Evolutionary conservation across 2,329 filamentous ascomycete genomes (phyloP), one percentile per base, ranked within the genome.

Genomic region (Immersiporthe knoxdaviesiana): DNA sequence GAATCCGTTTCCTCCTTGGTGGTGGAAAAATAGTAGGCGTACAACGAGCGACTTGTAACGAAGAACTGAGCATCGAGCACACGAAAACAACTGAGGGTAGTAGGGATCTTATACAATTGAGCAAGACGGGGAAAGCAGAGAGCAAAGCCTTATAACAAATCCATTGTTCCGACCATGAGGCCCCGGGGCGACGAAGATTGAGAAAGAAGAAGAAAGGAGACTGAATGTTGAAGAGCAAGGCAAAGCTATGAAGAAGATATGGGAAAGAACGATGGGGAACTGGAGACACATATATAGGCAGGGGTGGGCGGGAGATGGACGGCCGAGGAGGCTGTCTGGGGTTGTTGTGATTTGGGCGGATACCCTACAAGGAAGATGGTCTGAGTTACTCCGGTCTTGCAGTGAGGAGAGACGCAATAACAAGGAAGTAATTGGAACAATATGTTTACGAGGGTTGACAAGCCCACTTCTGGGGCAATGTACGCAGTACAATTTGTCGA

Each of bases 251-350:
- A 75, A n/a, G n/a, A n/a, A n/a, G 76, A 74, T 73, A 76, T 75
- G 75, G 75, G 73, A 76, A n/a, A n/a, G n/a, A 76, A 78, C 78
- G 78, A 79, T 79, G 76, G 75, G 79, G 77, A 77, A 77, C 78
- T 64, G 69, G 68, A 79, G 78, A 78, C 80, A 78, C 80, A 84
- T 84, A 84, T 84, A 84, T 83, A 84, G 78, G 74, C 76, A 76
- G 75, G n/a, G 68, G 63, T 69, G 69, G 66, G 70, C 71, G 65
- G 63, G 66, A 66, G 56, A 69, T 68, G 70, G 70, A 70, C 52
- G 69, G 68, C 63, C 72, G 72, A 72, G 70, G 70, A 75, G 71
- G 68, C 39, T 67, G 66, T 63, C 67, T 69, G 69, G 67, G 69
- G 66, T 68, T 59, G 66, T 68, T 68, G 62, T 47, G 67, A 63